Evolutionary conservation across 179 eudicot genomes (phyloP).

Genomic region (Drosera spatulata): DNA sequence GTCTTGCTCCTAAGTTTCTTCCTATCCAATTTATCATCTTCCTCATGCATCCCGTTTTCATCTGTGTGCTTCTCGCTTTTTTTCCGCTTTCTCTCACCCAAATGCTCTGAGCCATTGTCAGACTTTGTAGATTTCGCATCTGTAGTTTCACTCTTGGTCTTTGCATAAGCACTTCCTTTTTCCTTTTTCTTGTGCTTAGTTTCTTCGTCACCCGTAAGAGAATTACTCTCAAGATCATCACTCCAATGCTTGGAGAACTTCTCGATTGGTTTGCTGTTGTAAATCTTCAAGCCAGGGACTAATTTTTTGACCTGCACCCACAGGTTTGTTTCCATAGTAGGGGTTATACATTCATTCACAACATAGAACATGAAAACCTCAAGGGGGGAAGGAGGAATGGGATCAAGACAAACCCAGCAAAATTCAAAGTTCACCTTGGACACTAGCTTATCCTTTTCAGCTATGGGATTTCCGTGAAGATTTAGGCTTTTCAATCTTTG

Average conservation of each 20-base stretch:
- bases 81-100: neutral
- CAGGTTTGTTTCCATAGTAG: conserved; percentile 1
- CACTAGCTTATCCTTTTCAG: conserved; percentile 58
- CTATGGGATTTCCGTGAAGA: conserved; percentile 73
- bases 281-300: conserved; percentile 57
- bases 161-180: conserved; percentile 3
- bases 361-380: conserved; percentile 3
- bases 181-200: conserved; percentile 7
- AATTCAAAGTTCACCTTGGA: conserved; percentile 38
- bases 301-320: conserved; percentile 59
- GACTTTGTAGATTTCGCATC: neutral
- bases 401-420: neutral
- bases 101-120: neutral
- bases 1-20: neutral
- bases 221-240: conserved; percentile 18
- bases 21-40: neutral
- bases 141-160: neutral
- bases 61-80: neutral
- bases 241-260: conserved; percentile 23
- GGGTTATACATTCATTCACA: neutral
- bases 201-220: conserved; percentile 9
- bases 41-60: neutral
- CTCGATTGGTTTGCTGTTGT: conserved; percentile 60
- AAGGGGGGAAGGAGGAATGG: neutral
- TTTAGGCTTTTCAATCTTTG: conserved; percentile 60